phyloP scores from a whole-genome alignment of 1,139 yeast species.

The Pichia inconspicua region DNA sequence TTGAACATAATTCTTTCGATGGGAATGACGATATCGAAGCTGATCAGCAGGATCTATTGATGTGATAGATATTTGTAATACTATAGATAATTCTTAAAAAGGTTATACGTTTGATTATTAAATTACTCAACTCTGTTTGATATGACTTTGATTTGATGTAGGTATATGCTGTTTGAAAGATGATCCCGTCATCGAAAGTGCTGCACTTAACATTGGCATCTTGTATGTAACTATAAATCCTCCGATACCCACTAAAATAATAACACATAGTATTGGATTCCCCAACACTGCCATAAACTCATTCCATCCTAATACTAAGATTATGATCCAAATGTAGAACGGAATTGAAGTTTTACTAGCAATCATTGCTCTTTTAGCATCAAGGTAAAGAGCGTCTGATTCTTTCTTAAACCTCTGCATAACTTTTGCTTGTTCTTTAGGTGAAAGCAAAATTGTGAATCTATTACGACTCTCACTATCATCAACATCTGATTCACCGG shows the following conservation, averaged over 20 bases:
- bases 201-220: slow-evolving; percentile 71
- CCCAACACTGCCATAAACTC: slow-evolving; percentile 84
- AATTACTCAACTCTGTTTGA: too few species aligned
- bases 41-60: slow-evolving; percentile 50
- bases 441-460: slow-evolving; percentile 54
- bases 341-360: slow-evolving; percentile 75
- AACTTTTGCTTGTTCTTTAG: slow-evolving; percentile 51
- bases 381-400: slow-evolving; percentile 74
- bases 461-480: slow-evolving; percentile 30
- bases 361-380: slow-evolving; percentile 71
- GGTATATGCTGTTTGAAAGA: slow-evolving; percentile 12
- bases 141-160: not conserved
- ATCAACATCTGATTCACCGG: slow-evolving; percentile 25
- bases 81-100: too few species aligned
- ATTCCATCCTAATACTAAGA: slow-evolving; percentile 86
- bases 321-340: slow-evolving; percentile 63
- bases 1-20: slow-evolving; percentile 33
- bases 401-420: slow-evolving; percentile 61
- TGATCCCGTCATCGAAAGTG: slow-evolving; percentile 32
- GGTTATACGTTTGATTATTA: too few species aligned
- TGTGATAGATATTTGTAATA: slow-evolving; percentile 19
- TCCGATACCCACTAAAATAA: slow-evolving; percentile 49
- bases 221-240: slow-evolving; percentile 62
- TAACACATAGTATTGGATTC: slow-evolving; percentile 69
- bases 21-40: slow-evolving; percentile 48